A percentile compares a stretch with the other conserved stretches of the same genome.
Evolutionary conservation across 2,329 filamentous ascomycete genomes (phyloP).

Genomic region (Raffaelea deltoideospora): DNA sequence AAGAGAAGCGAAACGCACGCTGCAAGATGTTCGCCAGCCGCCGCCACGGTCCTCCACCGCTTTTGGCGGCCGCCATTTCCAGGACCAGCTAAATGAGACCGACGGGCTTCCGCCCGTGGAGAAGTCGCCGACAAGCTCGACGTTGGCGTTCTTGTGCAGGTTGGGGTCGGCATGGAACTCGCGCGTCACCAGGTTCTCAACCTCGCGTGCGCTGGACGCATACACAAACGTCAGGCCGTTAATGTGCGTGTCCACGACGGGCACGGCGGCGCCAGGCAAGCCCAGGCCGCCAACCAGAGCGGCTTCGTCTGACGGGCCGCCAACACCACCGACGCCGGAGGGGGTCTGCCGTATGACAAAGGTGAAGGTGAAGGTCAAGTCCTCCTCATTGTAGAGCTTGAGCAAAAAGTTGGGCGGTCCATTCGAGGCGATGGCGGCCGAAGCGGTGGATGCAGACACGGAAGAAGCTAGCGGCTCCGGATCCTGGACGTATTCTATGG

Average conservation of each 20-base stretch:
- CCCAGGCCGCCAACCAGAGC: constrained; percentile 2
- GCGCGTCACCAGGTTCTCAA: constrained; percentile 84
- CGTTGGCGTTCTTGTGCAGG: constrained; percentile 91
- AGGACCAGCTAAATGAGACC: constrained; percentile 85
- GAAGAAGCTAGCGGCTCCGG: constrained; percentile 14
- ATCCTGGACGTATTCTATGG: constrained; percentile 88
- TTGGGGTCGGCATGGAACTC: constrained; percentile 97
- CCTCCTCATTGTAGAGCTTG: constrained; percentile 79
- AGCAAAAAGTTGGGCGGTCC: constrained; percentile 61
- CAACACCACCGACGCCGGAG: constrained; percentile 9
- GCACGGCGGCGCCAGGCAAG: constrained; percentile 30
- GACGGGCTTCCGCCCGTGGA: constrained; percentile 69
- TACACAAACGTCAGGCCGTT: constrained; percentile 87
- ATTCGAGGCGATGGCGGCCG: constrained; percentile 1
- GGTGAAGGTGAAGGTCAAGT: constrained; percentile 83
- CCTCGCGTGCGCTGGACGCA: constrained; percentile 68
- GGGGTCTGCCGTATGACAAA: constrained; percentile 55
- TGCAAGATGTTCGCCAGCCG: constrained; percentile 93
- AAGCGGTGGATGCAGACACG: neutral
- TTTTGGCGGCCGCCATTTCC: constrained; percentile 94
- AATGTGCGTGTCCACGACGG: constrained; percentile 56
- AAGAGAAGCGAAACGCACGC: constrained; percentile 33
- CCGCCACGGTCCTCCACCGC: constrained; percentile 64
- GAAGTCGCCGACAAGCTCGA: constrained; percentile 87
- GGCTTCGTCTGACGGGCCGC: constrained; percentile 4